Evolutionary conservation across 2,329 filamentous ascomycete species (phyloP), one percentile per base, ranked within the genome.

Genomic region (Colletotrichum liriopes): DNA sequence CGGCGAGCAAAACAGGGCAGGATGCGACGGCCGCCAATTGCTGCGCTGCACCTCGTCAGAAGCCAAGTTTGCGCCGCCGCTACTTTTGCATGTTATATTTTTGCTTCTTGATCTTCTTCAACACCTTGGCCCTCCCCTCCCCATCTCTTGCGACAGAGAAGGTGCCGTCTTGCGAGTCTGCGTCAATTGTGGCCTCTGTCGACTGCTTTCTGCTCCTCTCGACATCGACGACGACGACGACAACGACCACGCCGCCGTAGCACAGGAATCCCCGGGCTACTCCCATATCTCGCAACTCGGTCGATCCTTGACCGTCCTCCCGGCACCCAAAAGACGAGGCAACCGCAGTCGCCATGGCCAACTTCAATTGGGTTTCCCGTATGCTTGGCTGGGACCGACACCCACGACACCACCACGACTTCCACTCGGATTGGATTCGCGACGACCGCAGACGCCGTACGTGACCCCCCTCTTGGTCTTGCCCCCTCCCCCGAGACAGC

Each of bases 381-480:
- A 41, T 83, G 20, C 71, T 84, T 2, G 81, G 82, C 49, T 83
- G 81, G 79, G 79, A 82, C 65, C 75, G 74, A n/a, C 79, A 79
- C 37, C 78, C 78, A 18, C 72, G 76, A 20, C 77, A 78, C 39
- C 78, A 77, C 14, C 81, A 81, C 62, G 76, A 75, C 65, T 77
- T 79, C 29, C 79, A 77, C 47, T 51, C 67, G 16, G 79, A 80
- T 35, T 83, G 83, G 76, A 76, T 85, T 58, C 81, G 82, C 29
- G 83, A 86, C 73, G 84, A 86, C 61, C 83, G 84, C 72, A 81
- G 81, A 74, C 82, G 85, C 67, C 79, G 86, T 86, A 77, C 78
- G 85, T 72, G 37, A 16, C 12, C 26, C 26, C 29, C 29, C 43
- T 18, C 35, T 14, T 51, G 6, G 8, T 23, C 16, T 9, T 32